Evolutionary conservation across 345 rosid genomes (phyloP).

Genomic region (Camelina hispida): DNA sequence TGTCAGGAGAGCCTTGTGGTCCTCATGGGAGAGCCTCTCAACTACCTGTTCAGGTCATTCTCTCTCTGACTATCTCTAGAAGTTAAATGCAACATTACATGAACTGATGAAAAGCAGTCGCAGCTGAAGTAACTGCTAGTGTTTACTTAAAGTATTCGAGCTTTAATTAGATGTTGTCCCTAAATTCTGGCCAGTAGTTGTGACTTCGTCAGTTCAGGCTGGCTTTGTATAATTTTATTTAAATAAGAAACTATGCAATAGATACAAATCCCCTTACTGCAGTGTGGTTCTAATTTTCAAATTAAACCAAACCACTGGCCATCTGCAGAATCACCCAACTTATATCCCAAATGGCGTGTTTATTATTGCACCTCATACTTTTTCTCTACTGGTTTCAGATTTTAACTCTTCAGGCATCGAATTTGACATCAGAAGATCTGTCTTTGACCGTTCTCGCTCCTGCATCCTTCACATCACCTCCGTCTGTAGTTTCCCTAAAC

Average conservation of each 20-base stretch:
- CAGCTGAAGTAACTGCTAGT: conserved; percentile 30
- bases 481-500: conserved; percentile 81
- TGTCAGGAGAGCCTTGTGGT: conserved; percentile 66
- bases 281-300: background rate
- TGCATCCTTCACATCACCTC: conserved; percentile 84
- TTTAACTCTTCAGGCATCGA: conserved; percentile 91
- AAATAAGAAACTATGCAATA: background rate
- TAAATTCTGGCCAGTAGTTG: conserved; percentile 23
- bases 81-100: conserved; percentile 13
- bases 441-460: conserved; percentile 94
- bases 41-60: conserved; percentile 88
- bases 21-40: conserved; percentile 66
- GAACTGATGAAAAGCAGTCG: background rate
- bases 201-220: conserved; percentile 1
- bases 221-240: conserved; percentile 1
- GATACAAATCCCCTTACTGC: background rate
- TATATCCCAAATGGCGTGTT: background rate
- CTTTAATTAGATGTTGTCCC: background rate
- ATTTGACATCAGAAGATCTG: conserved; percentile 89
- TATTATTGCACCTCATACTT: conserved; percentile 18
- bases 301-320: background rate
- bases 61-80: conserved; percentile 18
- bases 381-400: conserved; percentile 63
- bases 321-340: background rate
- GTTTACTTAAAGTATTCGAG: conserved; percentile 12